Conservation (phyloP, 2,329 filamentous ascomycete species). For the Fusarium graminum region DNA sequence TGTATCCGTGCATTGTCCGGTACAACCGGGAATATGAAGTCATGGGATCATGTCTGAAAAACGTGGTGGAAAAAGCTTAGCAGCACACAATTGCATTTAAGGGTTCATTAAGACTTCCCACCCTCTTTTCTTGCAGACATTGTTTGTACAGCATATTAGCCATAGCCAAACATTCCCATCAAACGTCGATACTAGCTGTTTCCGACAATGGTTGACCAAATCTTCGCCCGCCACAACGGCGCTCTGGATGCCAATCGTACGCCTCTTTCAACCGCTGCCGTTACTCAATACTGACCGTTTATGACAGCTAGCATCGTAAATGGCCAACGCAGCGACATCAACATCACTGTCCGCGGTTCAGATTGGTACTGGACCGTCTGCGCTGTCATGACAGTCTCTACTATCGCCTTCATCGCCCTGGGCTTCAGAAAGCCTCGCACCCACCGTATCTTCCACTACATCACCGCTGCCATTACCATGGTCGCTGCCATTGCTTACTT, state of each 20-base stretch:
- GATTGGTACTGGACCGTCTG: constrained; percentile 74
- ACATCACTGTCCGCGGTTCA: constrained; percentile 70
- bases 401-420: constrained; percentile 65
- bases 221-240: constrained; percentile 12
- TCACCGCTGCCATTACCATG: constrained; percentile 63
- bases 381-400: constrained; percentile 68
- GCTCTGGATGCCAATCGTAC: constrained; percentile 28
- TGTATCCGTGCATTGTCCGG: background rate
- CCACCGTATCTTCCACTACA: constrained; percentile 68
- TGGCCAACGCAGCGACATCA: constrained; percentile 59
- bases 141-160: no score
- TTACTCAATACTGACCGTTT: accelerated
- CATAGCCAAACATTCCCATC: background rate
- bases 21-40: constrained; percentile 16
- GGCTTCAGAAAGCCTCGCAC: constrained; percentile 66
- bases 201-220: constrained; percentile 6
- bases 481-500: constrained; percentile 65
- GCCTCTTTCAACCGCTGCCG: background rate
- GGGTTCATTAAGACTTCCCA: constrained; percentile 4
- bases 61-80: background rate
- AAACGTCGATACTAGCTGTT: background rate
- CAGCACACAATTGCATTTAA: background rate
- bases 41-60: background rate
- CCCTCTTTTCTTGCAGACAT: background rate
- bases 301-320: constrained; percentile 19